phyloP scores from a whole-genome alignment of 2,329 filamentous ascomycete genomes.

The Fusarium newnesense region DNA sequence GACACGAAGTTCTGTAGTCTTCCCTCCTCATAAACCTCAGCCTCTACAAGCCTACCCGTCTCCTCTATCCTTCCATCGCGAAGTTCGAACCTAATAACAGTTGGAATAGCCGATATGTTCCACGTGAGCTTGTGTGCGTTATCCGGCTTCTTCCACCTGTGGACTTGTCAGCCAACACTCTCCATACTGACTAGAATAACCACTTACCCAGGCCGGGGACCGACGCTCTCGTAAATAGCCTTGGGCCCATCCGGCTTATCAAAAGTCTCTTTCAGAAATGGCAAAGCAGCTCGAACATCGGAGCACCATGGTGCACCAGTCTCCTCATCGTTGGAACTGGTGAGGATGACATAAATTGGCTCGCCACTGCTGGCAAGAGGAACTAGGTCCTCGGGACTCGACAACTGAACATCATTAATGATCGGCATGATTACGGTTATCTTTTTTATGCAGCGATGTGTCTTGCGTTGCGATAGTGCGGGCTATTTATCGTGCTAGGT shows the following conservation, averaged over 20 bases:
- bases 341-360: background rate
- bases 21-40: background rate
- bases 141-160: background rate
- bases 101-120: background rate
- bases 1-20: background rate
- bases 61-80: background rate
- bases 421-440: background rate
- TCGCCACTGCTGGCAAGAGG: background rate
- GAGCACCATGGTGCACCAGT: background rate
- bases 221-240: background rate
- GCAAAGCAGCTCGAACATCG: background rate
- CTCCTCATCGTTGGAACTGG: background rate
- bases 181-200: background rate
- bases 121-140: background rate
- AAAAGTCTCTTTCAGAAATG: background rate
- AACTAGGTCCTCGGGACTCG: background rate
- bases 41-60: background rate
- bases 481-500: background rate
- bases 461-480: background rate
- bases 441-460: accelerated
- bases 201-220: background rate
- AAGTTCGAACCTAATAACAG: background rate
- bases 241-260: background rate
- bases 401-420: background rate
- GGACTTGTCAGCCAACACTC: background rate